Evolutionary conservation across 768 basidiomycete genomes (phyloP), one percentile per base, ranked within the genome.

Genomic region (Tricholoma matsutake): DNA sequence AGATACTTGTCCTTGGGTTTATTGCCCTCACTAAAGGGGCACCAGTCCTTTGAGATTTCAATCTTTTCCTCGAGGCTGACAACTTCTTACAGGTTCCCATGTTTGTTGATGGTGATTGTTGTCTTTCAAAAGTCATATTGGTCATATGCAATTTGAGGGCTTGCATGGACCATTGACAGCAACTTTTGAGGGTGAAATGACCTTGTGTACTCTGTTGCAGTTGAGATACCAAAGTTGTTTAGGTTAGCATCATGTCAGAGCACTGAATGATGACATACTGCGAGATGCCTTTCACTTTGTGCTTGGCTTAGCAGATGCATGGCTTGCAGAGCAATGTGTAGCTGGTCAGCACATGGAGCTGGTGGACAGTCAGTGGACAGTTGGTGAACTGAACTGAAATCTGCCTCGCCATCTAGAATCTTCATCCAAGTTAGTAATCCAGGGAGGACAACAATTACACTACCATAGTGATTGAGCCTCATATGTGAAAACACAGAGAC

Each of bases 141-240:
- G 34, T 56, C 37, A 28, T 35, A 56, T 25, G n/a, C 56, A 29
- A 56, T 39, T 43, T 43, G 20, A 22, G 56, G 56, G 18, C 9
- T 56, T 18, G 11, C 6, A 9, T n/a, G 20, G 13, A 11, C 32
- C 6, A 37, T 39, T 39, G 37, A 39, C n/a, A n/a, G n/a, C n/a
- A n/a, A n/a, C n/a, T n/a, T n/a, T n/a, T n/a, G n/a, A n/a, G n/a
- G n/a, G n/a, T 31, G 56, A 56, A 39, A 56, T n/a, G 39, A 37
- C 20, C 56, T 56, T 2, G 56, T 56, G 41, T 56, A 56, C 41
- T 56, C 56, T n/a, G 39, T 56, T 25, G 20, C 28, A 3, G 39
- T 39, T 28, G 56, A 56, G n/a, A n/a, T n/a, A n/a, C n/a, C n/a
- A n/a, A n/a, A n/a, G n/a, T n/a, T n/a, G n/a, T n/a, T n/a, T n/a